Conservation (phyloP, 169 alveolate genomes). For the Plasmodium coatneyi region DNA sequence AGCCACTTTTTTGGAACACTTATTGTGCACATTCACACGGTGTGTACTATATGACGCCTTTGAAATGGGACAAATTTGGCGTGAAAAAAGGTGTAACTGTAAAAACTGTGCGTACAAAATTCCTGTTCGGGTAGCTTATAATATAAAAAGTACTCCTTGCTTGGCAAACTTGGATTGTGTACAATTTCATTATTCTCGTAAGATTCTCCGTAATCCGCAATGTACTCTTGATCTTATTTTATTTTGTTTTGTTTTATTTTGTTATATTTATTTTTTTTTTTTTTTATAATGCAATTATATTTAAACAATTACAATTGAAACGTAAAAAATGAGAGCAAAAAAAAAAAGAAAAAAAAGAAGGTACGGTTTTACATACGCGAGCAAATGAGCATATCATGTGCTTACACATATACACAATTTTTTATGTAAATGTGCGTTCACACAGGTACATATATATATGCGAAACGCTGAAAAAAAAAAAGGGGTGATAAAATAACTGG, state of each 20-base stretch:
- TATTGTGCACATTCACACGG: background rate
- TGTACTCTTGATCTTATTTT: background rate
- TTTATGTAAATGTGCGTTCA: background rate
- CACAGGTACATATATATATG: background rate
- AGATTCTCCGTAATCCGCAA: background rate
- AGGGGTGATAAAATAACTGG: background rate
- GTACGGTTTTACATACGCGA: background rate
- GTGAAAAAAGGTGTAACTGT: background rate
- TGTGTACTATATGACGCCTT: background rate
- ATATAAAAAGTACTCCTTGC: background rate
- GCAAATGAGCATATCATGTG: background rate
- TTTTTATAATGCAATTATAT: slow-evolving; percentile 9
- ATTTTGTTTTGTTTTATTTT: background rate
- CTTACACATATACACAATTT: background rate
- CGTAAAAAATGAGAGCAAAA: slow-evolving; percentile 15
- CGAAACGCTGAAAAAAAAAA: background rate
- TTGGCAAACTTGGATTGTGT: background rate
- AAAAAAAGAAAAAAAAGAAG: background rate
- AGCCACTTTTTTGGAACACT: background rate
- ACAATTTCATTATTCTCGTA: slow-evolving; percentile 12
- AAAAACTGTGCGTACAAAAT: background rate
- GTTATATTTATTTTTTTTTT: slow-evolving; percentile 1
- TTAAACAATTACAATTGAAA: slow-evolving; percentile 36
- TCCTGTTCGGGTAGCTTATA: background rate
- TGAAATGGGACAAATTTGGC: background rate